Evolutionary conservation across 176 grass and related monocot species (phyloP).

Genomic region (Carex kokanica): DNA sequence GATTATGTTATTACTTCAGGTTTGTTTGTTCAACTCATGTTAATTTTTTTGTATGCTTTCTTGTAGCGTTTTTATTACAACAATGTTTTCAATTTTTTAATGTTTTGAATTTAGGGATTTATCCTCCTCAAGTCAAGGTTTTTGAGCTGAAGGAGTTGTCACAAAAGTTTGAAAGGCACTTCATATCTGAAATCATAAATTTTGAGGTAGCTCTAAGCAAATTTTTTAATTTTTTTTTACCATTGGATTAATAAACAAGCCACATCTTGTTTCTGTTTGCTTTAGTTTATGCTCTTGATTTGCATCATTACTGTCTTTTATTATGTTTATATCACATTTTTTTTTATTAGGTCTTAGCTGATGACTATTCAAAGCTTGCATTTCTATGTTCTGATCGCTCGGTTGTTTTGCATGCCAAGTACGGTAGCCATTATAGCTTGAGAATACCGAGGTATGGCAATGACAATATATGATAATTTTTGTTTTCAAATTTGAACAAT

Average conservation of each 20-base stretch:
- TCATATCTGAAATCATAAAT: slow-evolving; percentile 83
- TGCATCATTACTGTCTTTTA: slow-evolving; percentile 21
- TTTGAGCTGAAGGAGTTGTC: slow-evolving; percentile 84
- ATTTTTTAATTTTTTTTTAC: slow-evolving; percentile 8
- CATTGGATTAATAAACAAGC: background rate
- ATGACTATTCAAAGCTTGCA: slow-evolving; percentile 84
- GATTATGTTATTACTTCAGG: slow-evolving; percentile 85
- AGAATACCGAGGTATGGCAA: slow-evolving; percentile 72
- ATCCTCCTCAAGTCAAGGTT: slow-evolving; percentile 92
- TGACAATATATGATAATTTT: background rate
- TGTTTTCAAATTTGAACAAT: background rate
- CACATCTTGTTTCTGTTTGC: background rate
- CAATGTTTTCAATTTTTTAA: background rate
- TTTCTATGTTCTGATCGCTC: slow-evolving; percentile 92
- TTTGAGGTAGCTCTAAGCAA: slow-evolving; percentile 55
- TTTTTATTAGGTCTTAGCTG: slow-evolving; percentile 54
- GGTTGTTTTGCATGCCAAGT: slow-evolving; percentile 86
- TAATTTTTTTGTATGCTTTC: background rate
- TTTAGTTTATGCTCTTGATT: background rate
- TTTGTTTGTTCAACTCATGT: slow-evolving; percentile 8
- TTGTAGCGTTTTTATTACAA: background rate
- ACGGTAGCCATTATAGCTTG: slow-evolving; percentile 85
- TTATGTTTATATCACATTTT: slow-evolving; percentile 16
- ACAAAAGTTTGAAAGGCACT: slow-evolving; percentile 86
- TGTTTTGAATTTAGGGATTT: slow-evolving; percentile 56